Conservation (phyloP, 257 asterid species). For the Solanum sitiens region DNA sequence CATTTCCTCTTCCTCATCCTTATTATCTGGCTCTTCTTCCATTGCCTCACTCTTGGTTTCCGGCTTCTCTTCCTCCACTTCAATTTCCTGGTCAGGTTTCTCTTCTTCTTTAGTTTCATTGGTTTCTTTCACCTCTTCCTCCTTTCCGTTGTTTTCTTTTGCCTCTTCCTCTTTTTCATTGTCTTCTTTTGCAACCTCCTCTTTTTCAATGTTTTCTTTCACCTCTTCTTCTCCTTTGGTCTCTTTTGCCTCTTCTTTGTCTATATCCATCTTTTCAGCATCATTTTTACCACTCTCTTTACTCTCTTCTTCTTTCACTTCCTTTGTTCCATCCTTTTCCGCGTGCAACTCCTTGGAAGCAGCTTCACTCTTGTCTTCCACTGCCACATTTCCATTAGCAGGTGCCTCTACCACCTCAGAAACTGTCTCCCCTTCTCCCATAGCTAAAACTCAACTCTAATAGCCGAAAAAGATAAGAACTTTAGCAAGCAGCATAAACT, state of each 20-base stretch:
- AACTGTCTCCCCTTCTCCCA: constrained; percentile 55
- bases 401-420: constrained; percentile 30
- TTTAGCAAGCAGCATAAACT: not conserved
- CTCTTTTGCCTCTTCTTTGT: not conserved
- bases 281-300: not conserved
- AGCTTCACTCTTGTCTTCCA: not conserved
- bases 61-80: not conserved
- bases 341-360: not conserved
- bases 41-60: not conserved
- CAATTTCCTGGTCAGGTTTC: not conserved
- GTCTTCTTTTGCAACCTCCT: not conserved
- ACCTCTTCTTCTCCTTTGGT: not conserved
- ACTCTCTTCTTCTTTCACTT: constrained; percentile 12
- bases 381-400: constrained; percentile 24
- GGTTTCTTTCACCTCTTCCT: not conserved
- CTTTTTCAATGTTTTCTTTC: not conserved
- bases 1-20: not conserved
- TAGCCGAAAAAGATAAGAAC: not conserved
- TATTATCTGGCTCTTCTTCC: not conserved
- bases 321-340: constrained; percentile 17
- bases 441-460: constrained; percentile 3
- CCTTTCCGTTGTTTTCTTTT: not conserved
- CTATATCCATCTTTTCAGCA: constrained; percentile 5
- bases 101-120: not conserved
- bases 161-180: not conserved